Conservation (phyloP, 306 rosid species). For the Vigna nakashimae region DNA sequence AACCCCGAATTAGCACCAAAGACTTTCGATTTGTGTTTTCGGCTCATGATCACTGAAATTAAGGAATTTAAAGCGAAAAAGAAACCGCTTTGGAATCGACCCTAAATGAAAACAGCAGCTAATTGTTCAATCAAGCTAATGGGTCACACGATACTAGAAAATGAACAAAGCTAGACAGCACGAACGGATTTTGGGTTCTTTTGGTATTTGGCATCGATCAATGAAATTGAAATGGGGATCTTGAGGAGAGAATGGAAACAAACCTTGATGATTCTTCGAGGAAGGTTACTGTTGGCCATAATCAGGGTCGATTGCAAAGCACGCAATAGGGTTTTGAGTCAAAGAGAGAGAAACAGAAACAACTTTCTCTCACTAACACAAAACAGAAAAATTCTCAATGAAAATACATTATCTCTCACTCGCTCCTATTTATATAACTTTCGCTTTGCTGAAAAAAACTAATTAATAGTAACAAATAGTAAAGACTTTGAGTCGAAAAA, state of each 20-base stretch:
- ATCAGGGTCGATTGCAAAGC: constrained; percentile 64
- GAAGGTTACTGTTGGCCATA: constrained; percentile 96
- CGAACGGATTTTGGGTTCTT: neutral
- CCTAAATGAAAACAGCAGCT: constrained; percentile 9
- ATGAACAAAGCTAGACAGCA: neutral
- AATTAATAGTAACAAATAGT: too few relatives aligned
- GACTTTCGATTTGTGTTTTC: neutral
- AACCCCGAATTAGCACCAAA: constrained; percentile 14
- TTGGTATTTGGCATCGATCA: constrained; percentile 37
- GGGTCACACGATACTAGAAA: neutral
- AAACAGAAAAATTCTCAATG: neutral
- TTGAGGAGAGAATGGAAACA: constrained; percentile 41
- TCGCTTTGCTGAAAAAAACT: neutral
- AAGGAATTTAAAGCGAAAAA: constrained; percentile 15
- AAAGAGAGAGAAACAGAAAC: constrained; percentile 12
- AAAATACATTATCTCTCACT: too few relatives aligned
- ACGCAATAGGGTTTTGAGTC: constrained; percentile 67
- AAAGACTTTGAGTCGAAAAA: neutral
- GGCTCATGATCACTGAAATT: constrained; percentile 12
- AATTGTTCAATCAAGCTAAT: constrained; percentile 8
- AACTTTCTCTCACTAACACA: constrained; percentile 46
- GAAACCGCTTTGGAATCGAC: neutral
- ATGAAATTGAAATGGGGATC: constrained; percentile 61
- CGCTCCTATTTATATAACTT: neutral
- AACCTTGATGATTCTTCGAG: constrained; percentile 89